Evolutionary conservation across 495 filamentous ascomycete species (phyloP).

Genomic region (Terfezia boudieri): DNA sequence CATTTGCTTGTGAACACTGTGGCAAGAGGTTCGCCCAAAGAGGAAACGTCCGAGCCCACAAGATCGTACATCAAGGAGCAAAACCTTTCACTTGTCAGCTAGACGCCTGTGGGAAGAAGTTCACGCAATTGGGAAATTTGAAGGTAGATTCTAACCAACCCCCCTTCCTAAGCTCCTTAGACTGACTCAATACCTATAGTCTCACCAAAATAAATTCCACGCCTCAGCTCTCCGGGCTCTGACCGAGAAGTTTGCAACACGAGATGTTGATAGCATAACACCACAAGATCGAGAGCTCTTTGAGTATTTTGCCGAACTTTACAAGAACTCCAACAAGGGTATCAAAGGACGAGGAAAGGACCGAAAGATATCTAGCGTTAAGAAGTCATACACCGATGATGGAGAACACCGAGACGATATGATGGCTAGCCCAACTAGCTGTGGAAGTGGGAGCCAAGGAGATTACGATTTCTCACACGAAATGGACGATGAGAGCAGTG

Average conservation of each 20-base stretch:
- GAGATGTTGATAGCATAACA: constrained; percentile 40
- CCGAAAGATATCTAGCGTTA: constrained; percentile 29
- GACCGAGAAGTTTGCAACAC: constrained; percentile 47
- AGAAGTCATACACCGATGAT: constrained; percentile 12
- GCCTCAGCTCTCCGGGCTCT: constrained; percentile 44
- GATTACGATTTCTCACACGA: constrained; percentile 1
- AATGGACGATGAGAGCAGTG: constrained; percentile 17
- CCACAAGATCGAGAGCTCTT: constrained; percentile 55
- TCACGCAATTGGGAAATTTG: constrained; percentile 72
- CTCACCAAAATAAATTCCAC: constrained; percentile 89
- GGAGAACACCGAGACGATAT: constrained; percentile 1
- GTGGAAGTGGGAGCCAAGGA: background rate
- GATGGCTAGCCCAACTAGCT: background rate
- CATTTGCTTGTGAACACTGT: constrained; percentile 64
- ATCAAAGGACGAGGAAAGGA: constrained; percentile 86
- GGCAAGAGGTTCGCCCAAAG: constrained; percentile 64
- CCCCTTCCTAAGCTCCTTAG: constrained; percentile 1
- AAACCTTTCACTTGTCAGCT: constrained; percentile 67
- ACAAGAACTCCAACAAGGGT: constrained; percentile 88
- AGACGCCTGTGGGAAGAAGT: constrained; percentile 62
- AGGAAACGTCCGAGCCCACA: constrained; percentile 72
- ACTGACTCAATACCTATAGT: constrained; percentile 26
- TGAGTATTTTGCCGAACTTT: constrained; percentile 66
- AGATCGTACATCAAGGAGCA: constrained; percentile 50
- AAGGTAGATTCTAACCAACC: constrained; percentile 33